Conservation (phyloP, 2,329 filamentous ascomycete species). For the Ceratocystis huliohia region DNA sequence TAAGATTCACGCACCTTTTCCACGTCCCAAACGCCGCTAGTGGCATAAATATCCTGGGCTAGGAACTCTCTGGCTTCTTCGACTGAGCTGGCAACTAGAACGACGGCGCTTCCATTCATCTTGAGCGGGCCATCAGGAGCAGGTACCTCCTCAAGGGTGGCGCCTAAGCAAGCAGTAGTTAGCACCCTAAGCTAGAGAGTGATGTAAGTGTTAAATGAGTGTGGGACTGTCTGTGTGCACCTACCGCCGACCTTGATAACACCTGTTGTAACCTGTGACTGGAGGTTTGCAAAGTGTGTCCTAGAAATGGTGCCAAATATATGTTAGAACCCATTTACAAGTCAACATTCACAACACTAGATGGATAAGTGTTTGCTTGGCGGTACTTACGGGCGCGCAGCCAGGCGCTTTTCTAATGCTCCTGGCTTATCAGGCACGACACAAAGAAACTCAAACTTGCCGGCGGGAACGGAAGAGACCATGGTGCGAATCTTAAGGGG, state of each 20-base stretch:
- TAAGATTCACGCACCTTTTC: constrained; percentile 38
- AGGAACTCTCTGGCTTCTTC: constrained; percentile 57
- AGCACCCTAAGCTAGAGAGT: background rate
- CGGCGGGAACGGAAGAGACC: constrained; percentile 24
- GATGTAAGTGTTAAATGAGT: background rate
- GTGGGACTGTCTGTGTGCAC: constrained; percentile 23
- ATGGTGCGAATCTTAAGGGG: constrained; percentile 24
- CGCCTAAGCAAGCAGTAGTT: constrained; percentile 35
- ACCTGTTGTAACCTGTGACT: constrained; percentile 40
- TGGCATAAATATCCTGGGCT: constrained; percentile 59
- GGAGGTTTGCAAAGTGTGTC: constrained; percentile 45
- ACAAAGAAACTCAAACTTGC: constrained; percentile 53
- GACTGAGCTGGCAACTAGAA: constrained; percentile 52
- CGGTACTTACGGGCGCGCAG: constrained; percentile 42
- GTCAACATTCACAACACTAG: background rate
- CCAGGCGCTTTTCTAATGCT: constrained; percentile 46
- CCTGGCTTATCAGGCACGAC: constrained; percentile 55
- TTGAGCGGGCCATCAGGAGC: constrained; percentile 45
- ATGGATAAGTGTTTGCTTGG: background rate
- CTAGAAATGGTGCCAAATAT: constrained; percentile 3
- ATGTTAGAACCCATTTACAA: background rate
- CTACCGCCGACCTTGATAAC: constrained; percentile 52
- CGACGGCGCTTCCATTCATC: constrained; percentile 62
- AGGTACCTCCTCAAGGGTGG: constrained; percentile 53
- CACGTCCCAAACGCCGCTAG: constrained; percentile 66